Evolutionary conservation across 345 rosid genomes (phyloP).

Genomic region (Fremontodendron californicum): DNA sequence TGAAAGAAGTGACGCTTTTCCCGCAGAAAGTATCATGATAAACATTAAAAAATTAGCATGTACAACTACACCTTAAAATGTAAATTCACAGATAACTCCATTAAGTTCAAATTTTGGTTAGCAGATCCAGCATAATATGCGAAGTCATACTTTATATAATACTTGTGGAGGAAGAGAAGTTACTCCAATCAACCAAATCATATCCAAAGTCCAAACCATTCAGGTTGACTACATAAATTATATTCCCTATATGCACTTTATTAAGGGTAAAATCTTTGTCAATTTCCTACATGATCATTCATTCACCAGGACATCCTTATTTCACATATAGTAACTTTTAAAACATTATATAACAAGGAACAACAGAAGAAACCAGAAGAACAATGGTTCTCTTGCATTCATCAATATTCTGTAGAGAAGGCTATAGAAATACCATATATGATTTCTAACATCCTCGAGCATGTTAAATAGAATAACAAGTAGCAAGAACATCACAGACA

Average conservation of each 20-base stretch:
- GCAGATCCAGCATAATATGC: neutral
- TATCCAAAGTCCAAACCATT: neutral
- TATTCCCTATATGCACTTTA: neutral
- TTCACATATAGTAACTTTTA: neutral
- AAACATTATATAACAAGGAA: neutral
- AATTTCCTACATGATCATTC: neutral
- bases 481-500: neutral
- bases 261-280: neutral
- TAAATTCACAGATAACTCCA: neutral
- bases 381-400: neutral
- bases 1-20: constrained; percentile 87
- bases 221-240: neutral
- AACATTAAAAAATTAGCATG: neutral
- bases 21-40: constrained; percentile 36
- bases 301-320: constrained; percentile 2
- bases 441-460: neutral
- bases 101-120: neutral
- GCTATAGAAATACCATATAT: neutral
- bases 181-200: neutral
- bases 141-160: neutral
- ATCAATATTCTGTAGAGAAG: neutral
- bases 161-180: no score
- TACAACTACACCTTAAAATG: neutral
- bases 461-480: neutral
- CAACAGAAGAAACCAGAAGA: neutral